These are phyloP conservation scores for Fusarium hostae DNA, from an alignment of 2,329 filamentous ascomycete species.

Conservation along the genomic window DNA sequence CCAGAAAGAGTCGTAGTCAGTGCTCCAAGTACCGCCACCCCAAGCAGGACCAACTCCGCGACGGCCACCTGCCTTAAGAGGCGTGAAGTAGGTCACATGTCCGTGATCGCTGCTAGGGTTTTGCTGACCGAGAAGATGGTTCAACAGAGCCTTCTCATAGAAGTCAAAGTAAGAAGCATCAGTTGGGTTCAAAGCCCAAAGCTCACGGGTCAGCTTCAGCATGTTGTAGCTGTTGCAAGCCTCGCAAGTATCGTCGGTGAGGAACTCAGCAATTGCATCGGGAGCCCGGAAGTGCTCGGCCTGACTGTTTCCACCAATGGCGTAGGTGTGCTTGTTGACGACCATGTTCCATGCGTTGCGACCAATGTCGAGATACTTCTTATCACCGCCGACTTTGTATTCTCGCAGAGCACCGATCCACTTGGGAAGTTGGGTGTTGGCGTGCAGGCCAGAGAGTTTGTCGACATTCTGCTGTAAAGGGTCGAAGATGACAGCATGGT, in stretches of 20 bases:
- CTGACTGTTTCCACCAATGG: conserved; percentile 65
- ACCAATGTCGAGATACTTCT: conserved; percentile 60
- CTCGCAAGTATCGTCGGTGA: conserved; percentile 60
- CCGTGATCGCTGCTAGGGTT: conserved; percentile 57
- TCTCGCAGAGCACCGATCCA: conserved; percentile 63
- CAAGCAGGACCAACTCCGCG: conserved; percentile 63
- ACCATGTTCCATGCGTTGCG: conserved; percentile 61
- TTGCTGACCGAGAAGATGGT: conserved; percentile 63
- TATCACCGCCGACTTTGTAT: conserved; percentile 59
- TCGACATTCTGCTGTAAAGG: conserved; percentile 59
- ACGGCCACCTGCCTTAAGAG: conserved; percentile 58
- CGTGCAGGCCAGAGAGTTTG: conserved; percentile 59
- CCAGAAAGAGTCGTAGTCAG: conserved; percentile 64
- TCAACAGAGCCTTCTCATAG: conserved; percentile 62
- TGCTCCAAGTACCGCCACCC: conserved; percentile 66
- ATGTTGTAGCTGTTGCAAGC: conserved; percentile 67
- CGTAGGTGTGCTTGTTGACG: conserved; percentile 59
- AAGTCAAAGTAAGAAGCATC: conserved; percentile 60
- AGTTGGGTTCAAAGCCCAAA: conserved; percentile 57
- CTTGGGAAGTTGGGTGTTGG: conserved; percentile 65
- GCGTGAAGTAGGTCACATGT: conserved; percentile 64
- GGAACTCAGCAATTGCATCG: conserved; percentile 57
- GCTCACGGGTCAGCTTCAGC: conserved; percentile 64
- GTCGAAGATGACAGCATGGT: conserved; percentile 59
- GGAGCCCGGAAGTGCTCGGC: conserved; percentile 62